phyloP scores from a whole-genome alignment of 2,329 filamentous ascomycete genomes.

The Ophiosphaerella korrae region DNA sequence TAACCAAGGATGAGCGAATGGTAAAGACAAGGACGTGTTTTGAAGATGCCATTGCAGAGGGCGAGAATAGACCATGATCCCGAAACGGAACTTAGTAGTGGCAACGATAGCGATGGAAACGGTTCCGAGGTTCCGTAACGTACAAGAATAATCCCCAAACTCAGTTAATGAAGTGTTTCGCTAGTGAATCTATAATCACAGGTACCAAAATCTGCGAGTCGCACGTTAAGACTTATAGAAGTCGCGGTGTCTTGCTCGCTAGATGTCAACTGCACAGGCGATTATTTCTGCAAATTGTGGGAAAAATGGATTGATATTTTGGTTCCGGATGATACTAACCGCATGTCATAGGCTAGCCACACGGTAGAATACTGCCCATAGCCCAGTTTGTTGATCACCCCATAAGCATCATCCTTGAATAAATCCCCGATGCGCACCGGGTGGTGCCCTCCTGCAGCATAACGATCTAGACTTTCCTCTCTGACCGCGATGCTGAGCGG shows the following conservation, averaged over 20 bases:
- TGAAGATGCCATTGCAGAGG: too few relatives aligned
- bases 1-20: too few relatives aligned
- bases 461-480: neutral
- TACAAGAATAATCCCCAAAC: too few relatives aligned
- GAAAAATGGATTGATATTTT: neutral
- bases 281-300: neutral
- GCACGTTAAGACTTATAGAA: neutral
- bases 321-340: neutral
- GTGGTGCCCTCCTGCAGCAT: neutral
- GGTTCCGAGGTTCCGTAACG: too few relatives aligned
- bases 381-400: neutral
- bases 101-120: too few relatives aligned
- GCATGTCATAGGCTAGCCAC: neutral
- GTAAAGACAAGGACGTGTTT: too few relatives aligned
- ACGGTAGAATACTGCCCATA: neutral
- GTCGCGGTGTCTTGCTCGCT: neutral
- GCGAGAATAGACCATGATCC: too few relatives aligned
- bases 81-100: too few relatives aligned
- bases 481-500: neutral
- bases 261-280: neutral
- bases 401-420: neutral
- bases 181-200: neutral
- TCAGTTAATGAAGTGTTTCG: too few relatives aligned
- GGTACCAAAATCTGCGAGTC: neutral
- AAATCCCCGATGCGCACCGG: neutral